Conservation (phyloP, 495 filamentous ascomycete genomes). For the Glonium stellatum region DNA sequence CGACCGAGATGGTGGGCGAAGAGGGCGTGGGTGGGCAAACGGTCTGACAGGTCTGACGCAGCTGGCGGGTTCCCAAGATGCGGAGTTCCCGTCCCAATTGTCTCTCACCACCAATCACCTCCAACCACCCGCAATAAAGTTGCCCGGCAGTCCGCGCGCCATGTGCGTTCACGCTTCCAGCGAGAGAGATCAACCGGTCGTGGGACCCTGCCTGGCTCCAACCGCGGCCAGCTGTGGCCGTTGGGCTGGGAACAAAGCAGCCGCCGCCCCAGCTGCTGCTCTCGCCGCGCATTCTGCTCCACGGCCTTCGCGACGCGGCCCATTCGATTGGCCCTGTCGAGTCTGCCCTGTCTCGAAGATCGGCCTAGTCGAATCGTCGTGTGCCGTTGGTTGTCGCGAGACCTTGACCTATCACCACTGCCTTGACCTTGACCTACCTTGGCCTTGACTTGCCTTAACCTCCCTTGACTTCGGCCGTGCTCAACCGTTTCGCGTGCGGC, state of each 20-base stretch:
- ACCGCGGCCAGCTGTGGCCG: background rate
- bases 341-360: too few relatives aligned
- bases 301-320: too few relatives aligned
- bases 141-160: background rate
- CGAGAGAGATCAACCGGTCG: background rate
- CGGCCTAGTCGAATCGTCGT: too few relatives aligned
- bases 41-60: background rate
- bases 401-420: too few relatives aligned
- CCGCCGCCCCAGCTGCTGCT: background rate
- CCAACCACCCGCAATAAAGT: background rate
- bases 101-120: background rate
- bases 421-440: too few relatives aligned
- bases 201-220: background rate
- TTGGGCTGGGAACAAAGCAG: background rate
- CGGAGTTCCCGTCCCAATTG: background rate
- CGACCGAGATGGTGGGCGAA: slow-evolving; percentile 15
- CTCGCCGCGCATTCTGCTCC: background rate
- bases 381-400: too few relatives aligned
- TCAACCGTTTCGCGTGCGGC: too few relatives aligned
- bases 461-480: too few relatives aligned
- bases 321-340: too few relatives aligned
- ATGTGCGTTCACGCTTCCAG: background rate
- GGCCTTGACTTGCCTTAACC: too few relatives aligned
- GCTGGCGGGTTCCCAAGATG: background rate
- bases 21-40: slow-evolving; percentile 4